Evolutionary conservation across 2,329 filamentous ascomycete species (phyloP), one percentile per base, ranked within the genome.

Genomic region (Fusarium citri): DNA sequence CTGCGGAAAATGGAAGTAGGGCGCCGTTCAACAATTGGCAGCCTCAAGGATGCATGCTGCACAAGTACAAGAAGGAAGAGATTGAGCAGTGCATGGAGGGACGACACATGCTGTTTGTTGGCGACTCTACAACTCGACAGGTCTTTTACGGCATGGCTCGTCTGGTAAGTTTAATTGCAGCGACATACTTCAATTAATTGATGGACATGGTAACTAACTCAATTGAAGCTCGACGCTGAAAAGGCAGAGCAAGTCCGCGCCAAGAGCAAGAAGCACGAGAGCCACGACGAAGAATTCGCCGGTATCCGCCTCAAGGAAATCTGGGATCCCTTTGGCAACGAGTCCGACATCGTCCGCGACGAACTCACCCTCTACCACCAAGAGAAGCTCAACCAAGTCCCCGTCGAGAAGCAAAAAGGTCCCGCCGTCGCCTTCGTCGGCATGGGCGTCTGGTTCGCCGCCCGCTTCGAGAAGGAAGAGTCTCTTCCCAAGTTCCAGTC

Each of bases 111-210:
- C 80, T 89, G 12, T 88, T 91, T 72, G 81, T 85, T 31, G 89
- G 89, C 26, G 89, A 91, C 74, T 86, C 86, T 2, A 86, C 84
- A 0, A 83, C 85, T 9, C 84, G 88, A 23, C 85, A 89, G 72
- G 76, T 90, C 16, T 91, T 87, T 77, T 89, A 87, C 82, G 85
- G 87, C 18, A 74, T 76, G 60, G 74, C 62, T 18, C 64, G 74
- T 20, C 51, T 75, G 51, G 81, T 75, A 67, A 73, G 72, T 72
- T 28, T 31, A 18, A 20, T 48, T 42, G 11, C 22, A 40, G 10
- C 20, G 18, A 37, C 5, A 30, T 12, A 6, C 6, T 18, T 14
- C 16, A n/a, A 1, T 16, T 4, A 20, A 48, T 16, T 14, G 10
- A 9, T 37, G 15, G 16, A 20, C n/a, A 26, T 42, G 26, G 15